Base-by-base conservation (phyloP, 371 early-diverging fungal genomes). In the Phascolomyces articulosus region DNA sequence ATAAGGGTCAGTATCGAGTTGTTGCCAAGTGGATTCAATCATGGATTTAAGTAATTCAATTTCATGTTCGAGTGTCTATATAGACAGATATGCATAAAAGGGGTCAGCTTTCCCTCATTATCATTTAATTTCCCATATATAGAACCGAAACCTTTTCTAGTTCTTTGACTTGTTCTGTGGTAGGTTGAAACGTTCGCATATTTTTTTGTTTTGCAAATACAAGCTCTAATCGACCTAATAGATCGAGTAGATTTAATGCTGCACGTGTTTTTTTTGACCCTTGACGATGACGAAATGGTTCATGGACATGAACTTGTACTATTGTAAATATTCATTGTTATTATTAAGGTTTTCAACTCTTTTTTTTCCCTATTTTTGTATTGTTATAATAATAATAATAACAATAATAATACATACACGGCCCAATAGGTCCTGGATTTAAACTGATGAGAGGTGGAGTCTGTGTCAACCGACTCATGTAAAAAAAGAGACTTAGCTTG, bases 401-500 rank as follows among this genome's bases (percentile, higher is more conserved):
- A 3, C 16, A n/a, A 9, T 4, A n/a, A 18, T 3, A 4, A 23
- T 10, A 29, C 18, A 18, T 56, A 63, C 68, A 60, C 59, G 64
- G 57, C 7, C 57, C 65, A 24, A 56, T 49, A 24, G n/a, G 40
- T 38, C 44, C 40, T 16, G 21, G 60, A 40, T 65, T 40, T 20
- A 69, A 47, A 23, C 60, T 60, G 31, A 69, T 57, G 34, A 69
- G 64, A 21, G 69, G 69, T 26, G 64, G 60, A 15, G 65, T 69
- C 51, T 64, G 54, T 56, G 69, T 69, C 29, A 69, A 51, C 34
- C 53, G 59, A 49, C 69, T 69, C 69, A 69, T 69, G 47, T 18
- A 11, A 51, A 23, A 51, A 51, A 51, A 51, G 51, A 23, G 21
- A n/a, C n/a, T n/a, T n/a, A n/a, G n/a, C n/a, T n/a, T n/a, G n/a